These are phyloP conservation scores for Cutaneotrichosporon sp. DNA, from an alignment of 1,284 basidiomycete species.

Conservation along the genomic window DNA sequence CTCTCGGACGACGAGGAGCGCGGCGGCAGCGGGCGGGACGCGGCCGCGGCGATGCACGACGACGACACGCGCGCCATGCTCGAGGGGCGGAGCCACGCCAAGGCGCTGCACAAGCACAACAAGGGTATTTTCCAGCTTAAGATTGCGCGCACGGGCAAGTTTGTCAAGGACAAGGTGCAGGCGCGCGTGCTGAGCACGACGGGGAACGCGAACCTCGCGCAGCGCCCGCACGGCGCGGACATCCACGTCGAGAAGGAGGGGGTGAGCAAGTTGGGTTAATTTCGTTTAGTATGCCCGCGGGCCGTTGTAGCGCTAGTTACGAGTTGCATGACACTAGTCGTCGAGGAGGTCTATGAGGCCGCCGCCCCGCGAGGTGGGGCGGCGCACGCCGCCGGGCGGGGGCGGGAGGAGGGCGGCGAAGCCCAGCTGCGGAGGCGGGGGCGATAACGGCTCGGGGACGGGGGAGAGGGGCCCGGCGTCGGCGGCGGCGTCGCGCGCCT, in stretches of 20 bases:
- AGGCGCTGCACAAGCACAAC: slow-evolving; percentile 43
- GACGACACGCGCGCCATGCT: slow-evolving; percentile 32
- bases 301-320: background rate
- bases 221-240: slow-evolving; percentile 40
- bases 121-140: slow-evolving; percentile 54
- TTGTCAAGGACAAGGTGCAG: slow-evolving; percentile 50
- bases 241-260: slow-evolving; percentile 50
- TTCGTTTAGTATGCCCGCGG: no score
- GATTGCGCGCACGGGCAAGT: slow-evolving; percentile 48
- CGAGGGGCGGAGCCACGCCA: slow-evolving; percentile 36
- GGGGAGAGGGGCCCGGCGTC: background rate
- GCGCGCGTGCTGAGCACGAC: slow-evolving; percentile 36
- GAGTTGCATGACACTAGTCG: slow-evolving; percentile 3
- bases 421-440: no score
- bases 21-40: slow-evolving; percentile 17
- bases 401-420: slow-evolving; percentile 6
- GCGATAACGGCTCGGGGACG: background rate
- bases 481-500: background rate
- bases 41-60: slow-evolving; percentile 19
- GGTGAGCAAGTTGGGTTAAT: slow-evolving; percentile 28
- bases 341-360: slow-evolving; percentile 9
- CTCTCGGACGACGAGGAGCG: slow-evolving; percentile 5
- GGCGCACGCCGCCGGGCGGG: slow-evolving; percentile 3
- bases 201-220: slow-evolving; percentile 21
- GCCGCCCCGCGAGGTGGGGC: background rate